Evolutionary conservation across 1,139 yeast genomes (phyloP).

Genomic region (Candida sp.): DNA sequence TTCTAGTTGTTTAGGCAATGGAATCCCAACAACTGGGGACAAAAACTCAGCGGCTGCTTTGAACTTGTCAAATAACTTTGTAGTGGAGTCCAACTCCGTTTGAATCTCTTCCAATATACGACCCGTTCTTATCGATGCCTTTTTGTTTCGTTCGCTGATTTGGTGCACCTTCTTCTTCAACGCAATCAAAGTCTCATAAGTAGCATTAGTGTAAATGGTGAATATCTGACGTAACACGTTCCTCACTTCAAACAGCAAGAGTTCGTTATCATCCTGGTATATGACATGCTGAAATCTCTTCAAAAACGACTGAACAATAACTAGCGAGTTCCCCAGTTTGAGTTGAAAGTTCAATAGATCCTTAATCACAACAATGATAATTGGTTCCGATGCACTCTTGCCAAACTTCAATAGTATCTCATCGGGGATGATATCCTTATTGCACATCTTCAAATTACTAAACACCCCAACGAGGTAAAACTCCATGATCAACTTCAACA

Average conservation of each 20-base stretch:
- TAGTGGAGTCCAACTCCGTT: slow-evolving; percentile 41
- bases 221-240: slow-evolving; percentile 36
- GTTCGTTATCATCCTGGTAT: slow-evolving; percentile 13
- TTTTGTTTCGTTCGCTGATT: slow-evolving; percentile 45
- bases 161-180: slow-evolving; percentile 38
- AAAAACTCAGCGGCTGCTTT: slow-evolving; percentile 47
- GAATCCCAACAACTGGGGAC: slow-evolving; percentile 40
- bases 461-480: slow-evolving; percentile 66
- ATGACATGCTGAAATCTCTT: slow-evolving; percentile 48
- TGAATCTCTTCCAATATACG: slow-evolving; percentile 58
- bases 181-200: slow-evolving; percentile 38
- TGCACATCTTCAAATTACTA: slow-evolving; percentile 39
- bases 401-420: slow-evolving; percentile 20
- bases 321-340: slow-evolving; percentile 49
- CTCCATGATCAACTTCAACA: slow-evolving; percentile 64
- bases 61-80: slow-evolving; percentile 48
- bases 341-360: slow-evolving; percentile 57
- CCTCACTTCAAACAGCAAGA: slow-evolving; percentile 17
- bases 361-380: slow-evolving; percentile 54
- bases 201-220: slow-evolving; percentile 49
- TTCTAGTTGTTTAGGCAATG: slow-evolving; percentile 31
- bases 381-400: slow-evolving; percentile 31
- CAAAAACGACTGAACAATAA: slow-evolving; percentile 52
- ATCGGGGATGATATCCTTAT: slow-evolving; percentile 28
- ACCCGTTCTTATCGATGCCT: slow-evolving; percentile 71